Evolutionary conservation across 176 grass and related monocot genomes (phyloP), one percentile per base, ranked within the genome.

Genomic region (Juncus effusus): DNA sequence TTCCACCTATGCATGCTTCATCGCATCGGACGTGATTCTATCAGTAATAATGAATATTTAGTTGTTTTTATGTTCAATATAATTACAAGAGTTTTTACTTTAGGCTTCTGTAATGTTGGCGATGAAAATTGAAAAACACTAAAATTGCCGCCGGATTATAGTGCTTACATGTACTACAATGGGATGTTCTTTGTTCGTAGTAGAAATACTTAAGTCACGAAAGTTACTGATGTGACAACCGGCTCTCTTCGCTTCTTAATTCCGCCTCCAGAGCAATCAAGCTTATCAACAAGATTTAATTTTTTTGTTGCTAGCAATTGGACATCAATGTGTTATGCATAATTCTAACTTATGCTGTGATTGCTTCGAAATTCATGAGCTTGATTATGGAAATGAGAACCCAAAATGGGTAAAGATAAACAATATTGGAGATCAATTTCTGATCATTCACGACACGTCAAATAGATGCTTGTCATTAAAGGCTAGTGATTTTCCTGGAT

Each of bases 351-450:
- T 15, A 67, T 1, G 12, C 10, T 4, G 5, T 41, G 42, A 47
- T 4, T 67, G 14, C 12, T 49, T 67, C 16, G 35, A 67, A 49
- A 42, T 16, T 11, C 12, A 49, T 10, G 63, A 67, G 15, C 41
- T 5, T 51, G 63, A 28, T 28, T 66, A 35, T 37, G 63, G 11
- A 51, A 42, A 19, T 2, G 42, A 10, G 4, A 67, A 67, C 9
- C 42, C 42, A 10, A 12, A 41, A 19, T 67, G 63, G 63, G 28
- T 53, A 39, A 35, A 53, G 64, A 67, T 50, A 5, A 12, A 67
- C 36, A 51, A 3, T 41, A 52, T 67, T 35, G 14, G 42, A 12
- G 16, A 67, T 67, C 42, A 51, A 36, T 51, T 67, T 47, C 14
- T 67, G 16, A 35, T 67, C 35, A 10, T 50, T 13, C 13, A 67